Evolutionary conservation across 768 basidiomycete species (phyloP).

Genomic region (Cubamyces lactineus): DNA sequence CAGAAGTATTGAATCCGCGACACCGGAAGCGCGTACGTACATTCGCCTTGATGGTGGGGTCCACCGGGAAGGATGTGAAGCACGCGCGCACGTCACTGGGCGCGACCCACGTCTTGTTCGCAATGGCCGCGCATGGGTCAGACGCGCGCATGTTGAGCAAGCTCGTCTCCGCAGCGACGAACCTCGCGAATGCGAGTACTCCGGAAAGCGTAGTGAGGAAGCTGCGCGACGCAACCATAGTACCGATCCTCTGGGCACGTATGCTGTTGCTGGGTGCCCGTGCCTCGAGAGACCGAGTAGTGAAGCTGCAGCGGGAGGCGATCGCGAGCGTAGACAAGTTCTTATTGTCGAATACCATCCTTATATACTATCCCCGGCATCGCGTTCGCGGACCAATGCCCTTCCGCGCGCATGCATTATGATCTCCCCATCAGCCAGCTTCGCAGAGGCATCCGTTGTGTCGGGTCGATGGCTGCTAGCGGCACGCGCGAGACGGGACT

Average conservation of each 20-base stretch:
- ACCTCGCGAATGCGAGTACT: slow-evolving; percentile 1
- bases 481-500: too few species aligned
- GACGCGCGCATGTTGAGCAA: slow-evolving; percentile 11
- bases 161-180: slow-evolving; percentile 1
- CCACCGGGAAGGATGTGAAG: slow-evolving; percentile 51
- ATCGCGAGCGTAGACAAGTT: too few species aligned
- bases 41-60: slow-evolving; percentile 51
- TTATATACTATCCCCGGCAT: too few species aligned
- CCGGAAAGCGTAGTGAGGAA: slow-evolving; percentile 13
- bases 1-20: background rate
- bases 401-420: too few species aligned
- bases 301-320: background rate
- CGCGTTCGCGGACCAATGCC: too few species aligned
- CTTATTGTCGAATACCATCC: too few species aligned
- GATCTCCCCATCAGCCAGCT: too few species aligned
- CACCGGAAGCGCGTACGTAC: slow-evolving; percentile 36
- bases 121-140: slow-evolving; percentile 57
- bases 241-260: background rate
- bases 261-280: background rate
- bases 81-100: slow-evolving; percentile 56
- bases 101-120: slow-evolving; percentile 57
- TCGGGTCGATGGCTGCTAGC: too few species aligned
- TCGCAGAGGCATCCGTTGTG: too few species aligned
- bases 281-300: slow-evolving; percentile 1
- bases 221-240: slow-evolving; percentile 16